Evolutionary conservation across 805 yeast genomes (phyloP).

Genomic region (Lipomyces lipofer): DNA sequence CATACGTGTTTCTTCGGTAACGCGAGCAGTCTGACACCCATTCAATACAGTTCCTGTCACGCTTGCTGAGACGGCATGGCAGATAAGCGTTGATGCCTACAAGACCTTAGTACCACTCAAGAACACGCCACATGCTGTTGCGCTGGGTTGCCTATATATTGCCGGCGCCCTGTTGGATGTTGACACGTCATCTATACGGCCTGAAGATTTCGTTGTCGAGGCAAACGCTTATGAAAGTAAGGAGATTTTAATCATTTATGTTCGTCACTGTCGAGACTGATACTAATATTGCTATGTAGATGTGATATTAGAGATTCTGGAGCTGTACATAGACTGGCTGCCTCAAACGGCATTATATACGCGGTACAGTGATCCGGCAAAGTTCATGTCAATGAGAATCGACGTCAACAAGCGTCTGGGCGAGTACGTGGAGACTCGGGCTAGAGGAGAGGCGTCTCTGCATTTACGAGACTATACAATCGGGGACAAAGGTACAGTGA

Average conservation of each 20-base stretch:
- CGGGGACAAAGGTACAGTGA: slow-evolving; percentile 29
- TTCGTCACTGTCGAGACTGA: background rate
- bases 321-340: slow-evolving; percentile 30
- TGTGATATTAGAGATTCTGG: slow-evolving; percentile 27
- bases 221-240: slow-evolving; percentile 11
- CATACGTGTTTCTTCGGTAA: too few relatives aligned
- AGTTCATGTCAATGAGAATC: slow-evolving; percentile 28
- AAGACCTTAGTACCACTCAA: slow-evolving; percentile 63
- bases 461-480: slow-evolving; percentile 18
- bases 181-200: background rate
- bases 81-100: slow-evolving; percentile 64
- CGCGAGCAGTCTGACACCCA: background rate
- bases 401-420: slow-evolving; percentile 18
- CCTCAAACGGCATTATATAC: slow-evolving; percentile 20
- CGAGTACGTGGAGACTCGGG: background rate
- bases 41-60: slow-evolving; percentile 45
- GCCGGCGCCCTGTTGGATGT: slow-evolving; percentile 49
- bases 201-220: slow-evolving; percentile 7
- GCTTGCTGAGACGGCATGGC: slow-evolving; percentile 60
- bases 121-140: slow-evolving; percentile 69
- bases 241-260: background rate
- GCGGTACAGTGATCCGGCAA: slow-evolving; percentile 11
- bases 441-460: background rate
- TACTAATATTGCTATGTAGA: slow-evolving; percentile 6
- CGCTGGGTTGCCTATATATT: slow-evolving; percentile 60